These are phyloP conservation scores for Rhodotorula diobovata DNA, from an alignment of 768 basidiomycete species.

Conservation along the genomic window DNA sequence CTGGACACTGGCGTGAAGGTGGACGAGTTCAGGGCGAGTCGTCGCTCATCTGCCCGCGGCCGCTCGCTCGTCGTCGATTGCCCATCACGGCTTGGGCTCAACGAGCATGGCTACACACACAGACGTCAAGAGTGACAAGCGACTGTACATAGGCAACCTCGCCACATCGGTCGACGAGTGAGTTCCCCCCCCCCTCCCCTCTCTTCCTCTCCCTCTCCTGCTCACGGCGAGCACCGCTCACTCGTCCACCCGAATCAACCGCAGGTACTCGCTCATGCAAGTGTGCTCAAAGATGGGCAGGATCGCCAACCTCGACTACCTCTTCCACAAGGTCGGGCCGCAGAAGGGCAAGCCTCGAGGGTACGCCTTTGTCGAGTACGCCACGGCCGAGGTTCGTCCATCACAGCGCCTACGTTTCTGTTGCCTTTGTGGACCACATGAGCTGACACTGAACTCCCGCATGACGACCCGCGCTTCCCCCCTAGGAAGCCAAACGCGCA, in stretches of 20 bases:
- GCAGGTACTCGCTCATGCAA: constrained; percentile 79
- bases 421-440: too few species aligned
- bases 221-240: neutral
- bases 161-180: constrained; percentile 35
- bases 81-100: too few species aligned
- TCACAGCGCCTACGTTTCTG: neutral
- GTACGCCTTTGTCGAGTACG: constrained; percentile 89
- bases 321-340: constrained; percentile 88
- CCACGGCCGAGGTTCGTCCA: constrained; percentile 68
- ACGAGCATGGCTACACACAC: neutral
- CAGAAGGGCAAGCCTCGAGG: constrained; percentile 89
- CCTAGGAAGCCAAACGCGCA: constrained; percentile 77
- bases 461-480: constrained; percentile 15
- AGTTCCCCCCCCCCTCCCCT: neutral
- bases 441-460: neutral
- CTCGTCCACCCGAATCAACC: neutral
- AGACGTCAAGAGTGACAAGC: constrained; percentile 7
- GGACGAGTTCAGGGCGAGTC: too few species aligned
- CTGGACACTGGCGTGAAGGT: too few species aligned
- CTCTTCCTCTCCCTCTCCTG: neutral
- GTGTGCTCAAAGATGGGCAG: constrained; percentile 88
- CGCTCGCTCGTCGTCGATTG: too few species aligned
- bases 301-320: constrained; percentile 83
- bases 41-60: too few species aligned
- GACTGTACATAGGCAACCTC: constrained; percentile 41